A percentile compares a stretch with the other conserved stretches of the same genome.
Evolutionary conservation across 306 rosid genomes (phyloP).

Genomic region (Sophora flavescens): DNA sequence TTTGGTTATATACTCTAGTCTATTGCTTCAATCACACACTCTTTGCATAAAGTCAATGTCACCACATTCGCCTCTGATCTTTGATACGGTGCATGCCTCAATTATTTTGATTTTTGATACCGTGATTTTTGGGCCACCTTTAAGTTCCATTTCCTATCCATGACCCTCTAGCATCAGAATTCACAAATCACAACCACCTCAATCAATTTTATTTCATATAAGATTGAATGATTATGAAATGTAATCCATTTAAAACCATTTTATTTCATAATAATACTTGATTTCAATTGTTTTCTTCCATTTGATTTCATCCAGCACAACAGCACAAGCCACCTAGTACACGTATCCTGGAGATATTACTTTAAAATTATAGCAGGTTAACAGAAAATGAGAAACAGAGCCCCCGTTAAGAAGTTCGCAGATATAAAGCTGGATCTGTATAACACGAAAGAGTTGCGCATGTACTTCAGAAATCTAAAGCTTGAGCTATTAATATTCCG

Average conservation of each 20-base stretch:
- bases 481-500: neutral
- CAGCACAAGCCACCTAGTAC: no score
- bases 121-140: neutral
- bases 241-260: neutral
- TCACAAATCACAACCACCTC: neutral
- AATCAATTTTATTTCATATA: neutral
- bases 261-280: no score
- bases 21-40: neutral
- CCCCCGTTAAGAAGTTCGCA: no score
- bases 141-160: neutral
- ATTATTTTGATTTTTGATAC: neutral
- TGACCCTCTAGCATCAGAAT: neutral
- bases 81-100: no score
- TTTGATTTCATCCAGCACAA: no score
- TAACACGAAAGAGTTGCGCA: no score
- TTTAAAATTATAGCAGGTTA: no score
- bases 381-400: no score
- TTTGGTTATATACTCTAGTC: neutral
- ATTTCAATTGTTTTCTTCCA: no score
- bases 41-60: neutral
- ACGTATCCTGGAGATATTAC: no score
- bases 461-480: neutral
- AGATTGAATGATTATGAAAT: neutral
- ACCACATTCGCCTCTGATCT: neutral
- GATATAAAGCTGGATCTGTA: no score